Evolutionary conservation across 768 basidiomycete species (phyloP).

Genomic region (Mrakia frigida): DNA sequence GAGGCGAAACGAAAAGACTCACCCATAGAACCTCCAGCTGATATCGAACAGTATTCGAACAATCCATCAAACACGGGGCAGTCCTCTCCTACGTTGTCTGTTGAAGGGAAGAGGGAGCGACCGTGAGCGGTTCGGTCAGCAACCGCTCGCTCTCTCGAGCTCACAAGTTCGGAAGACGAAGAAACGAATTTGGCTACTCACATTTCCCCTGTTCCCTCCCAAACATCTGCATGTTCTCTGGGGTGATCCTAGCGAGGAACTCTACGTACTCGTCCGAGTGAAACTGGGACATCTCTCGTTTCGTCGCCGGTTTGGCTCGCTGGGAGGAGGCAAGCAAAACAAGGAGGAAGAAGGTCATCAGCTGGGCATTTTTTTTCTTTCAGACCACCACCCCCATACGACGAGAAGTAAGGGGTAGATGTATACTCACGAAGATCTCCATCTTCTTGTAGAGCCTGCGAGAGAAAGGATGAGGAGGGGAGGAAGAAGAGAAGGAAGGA

Average conservation of each 20-base stretch:
- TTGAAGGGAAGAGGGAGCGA: background rate
- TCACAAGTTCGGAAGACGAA: background rate
- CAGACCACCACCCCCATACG: background rate
- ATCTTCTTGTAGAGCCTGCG: slow-evolving; percentile 91
- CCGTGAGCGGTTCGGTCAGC: background rate
- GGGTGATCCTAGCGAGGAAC: slow-evolving; percentile 86
- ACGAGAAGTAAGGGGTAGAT: background rate
- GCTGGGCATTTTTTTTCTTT: no score
- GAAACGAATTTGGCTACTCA: slow-evolving; percentile 45
- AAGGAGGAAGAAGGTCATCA: background rate
- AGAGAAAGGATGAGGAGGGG: background rate
- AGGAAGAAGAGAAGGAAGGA: background rate
- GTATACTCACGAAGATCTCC: slow-evolving; percentile 88
- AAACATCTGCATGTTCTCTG: slow-evolving; percentile 89
- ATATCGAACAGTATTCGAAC: slow-evolving; percentile 98
- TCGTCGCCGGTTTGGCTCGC: slow-evolving; percentile 98
- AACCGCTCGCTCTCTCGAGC: background rate
- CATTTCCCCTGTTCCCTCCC: slow-evolving; percentile 95
- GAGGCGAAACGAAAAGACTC: slow-evolving; percentile 39
- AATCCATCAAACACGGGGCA: slow-evolving; percentile 98
- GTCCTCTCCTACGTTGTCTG: slow-evolving; percentile 97
- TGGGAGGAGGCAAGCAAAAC: slow-evolving; percentile 41
- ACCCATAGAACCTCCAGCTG: slow-evolving; percentile 99
- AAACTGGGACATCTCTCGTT: slow-evolving; percentile 98
- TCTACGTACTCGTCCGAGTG: slow-evolving; percentile 99